Conservation (phyloP, 176 grass and related monocot genomes). For the Zoysia japonica region DNA sequence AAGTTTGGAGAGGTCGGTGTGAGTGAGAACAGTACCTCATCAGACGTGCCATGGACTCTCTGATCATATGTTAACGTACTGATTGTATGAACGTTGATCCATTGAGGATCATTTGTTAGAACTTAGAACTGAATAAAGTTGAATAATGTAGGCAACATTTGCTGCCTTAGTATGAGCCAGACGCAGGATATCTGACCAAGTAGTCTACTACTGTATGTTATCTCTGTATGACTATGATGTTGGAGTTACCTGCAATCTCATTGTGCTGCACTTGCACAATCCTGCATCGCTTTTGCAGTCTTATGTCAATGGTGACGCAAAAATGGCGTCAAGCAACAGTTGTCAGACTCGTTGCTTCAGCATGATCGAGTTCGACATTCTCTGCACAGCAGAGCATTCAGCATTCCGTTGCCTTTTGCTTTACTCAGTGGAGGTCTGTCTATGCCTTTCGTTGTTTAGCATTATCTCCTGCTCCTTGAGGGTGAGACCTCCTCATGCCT, state of each 20-base stretch:
- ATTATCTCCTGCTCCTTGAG: constrained; percentile 23
- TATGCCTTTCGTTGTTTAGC: constrained; percentile 37
- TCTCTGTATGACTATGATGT: constrained; percentile 15
- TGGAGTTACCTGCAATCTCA: constrained; percentile 15
- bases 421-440: constrained; percentile 37
- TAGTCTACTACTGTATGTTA: background rate
- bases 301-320: constrained; percentile 32
- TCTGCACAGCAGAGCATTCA: constrained; percentile 3
- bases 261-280: background rate
- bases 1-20: constrained; percentile 27
- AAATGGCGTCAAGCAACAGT: constrained; percentile 28
- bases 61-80: constrained; percentile 12
- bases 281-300: background rate
- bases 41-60: constrained; percentile 20
- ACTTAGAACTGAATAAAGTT: background rate
- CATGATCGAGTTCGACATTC: constrained; percentile 1
- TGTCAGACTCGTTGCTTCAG: constrained; percentile 22
- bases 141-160: constrained; percentile 4
- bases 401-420: constrained; percentile 37
- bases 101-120: background rate
- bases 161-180: background rate
- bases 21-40: constrained; percentile 1
- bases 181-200: background rate
- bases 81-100: background rate
- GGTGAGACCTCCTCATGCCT: background rate